These are phyloP conservation scores for Mortierella sp. DNA, from an alignment of 371 early-diverging fungal genomes.

Conservation along the genomic window DNA sequence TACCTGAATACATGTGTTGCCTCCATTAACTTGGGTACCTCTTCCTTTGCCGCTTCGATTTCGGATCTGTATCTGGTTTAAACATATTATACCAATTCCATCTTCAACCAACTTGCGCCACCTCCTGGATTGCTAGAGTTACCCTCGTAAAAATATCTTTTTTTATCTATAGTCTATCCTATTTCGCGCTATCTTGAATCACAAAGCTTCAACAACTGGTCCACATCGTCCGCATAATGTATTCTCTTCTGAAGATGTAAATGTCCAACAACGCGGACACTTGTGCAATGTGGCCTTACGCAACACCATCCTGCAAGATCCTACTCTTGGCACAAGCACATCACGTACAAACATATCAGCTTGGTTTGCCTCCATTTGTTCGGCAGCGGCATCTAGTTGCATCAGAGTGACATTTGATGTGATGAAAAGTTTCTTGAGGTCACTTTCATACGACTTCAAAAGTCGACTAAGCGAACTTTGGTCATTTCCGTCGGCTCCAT, in stretches of 20 bases:
- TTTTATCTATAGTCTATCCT: neutral
- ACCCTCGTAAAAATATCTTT: neutral
- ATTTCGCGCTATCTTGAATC: neutral
- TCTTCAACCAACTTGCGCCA: neutral
- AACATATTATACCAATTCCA: neutral
- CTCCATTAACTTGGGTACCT: too few species aligned
- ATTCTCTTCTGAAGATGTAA: conserved; percentile 28
- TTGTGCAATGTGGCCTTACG: conserved; percentile 51
- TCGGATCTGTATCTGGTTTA: too few species aligned
- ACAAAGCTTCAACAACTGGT: conserved; percentile 29
- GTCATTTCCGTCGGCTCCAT: neutral
- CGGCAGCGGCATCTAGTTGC: neutral
- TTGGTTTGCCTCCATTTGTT: neutral
- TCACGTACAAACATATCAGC: conserved; percentile 23
- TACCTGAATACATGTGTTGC: too few species aligned
- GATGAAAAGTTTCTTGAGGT: conserved; percentile 64
- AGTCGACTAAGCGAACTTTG: conserved; percentile 48
- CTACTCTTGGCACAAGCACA: conserved; percentile 44
- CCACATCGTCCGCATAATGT: conserved; percentile 43
- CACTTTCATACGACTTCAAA: conserved; percentile 39
- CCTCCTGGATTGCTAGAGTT: neutral
- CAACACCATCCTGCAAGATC: conserved; percentile 47
- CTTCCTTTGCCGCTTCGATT: too few species aligned
- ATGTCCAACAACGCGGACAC: conserved; percentile 59
- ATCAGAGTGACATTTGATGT: conserved; percentile 62